phyloP scores from a whole-genome alignment of 352 stramenopile species.

The Phytophthora podocarpi region DNA sequence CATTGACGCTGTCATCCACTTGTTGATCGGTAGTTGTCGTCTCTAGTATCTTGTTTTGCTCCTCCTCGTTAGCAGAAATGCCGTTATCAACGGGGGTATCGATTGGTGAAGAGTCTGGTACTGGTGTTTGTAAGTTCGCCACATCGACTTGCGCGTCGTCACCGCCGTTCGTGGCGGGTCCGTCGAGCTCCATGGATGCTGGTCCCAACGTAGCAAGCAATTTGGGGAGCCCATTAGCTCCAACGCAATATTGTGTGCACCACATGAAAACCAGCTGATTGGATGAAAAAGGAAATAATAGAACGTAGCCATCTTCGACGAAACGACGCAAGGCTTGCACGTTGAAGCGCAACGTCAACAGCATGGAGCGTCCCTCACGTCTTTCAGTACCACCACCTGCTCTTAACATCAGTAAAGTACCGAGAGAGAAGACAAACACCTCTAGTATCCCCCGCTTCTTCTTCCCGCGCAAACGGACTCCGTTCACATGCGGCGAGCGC shows the following conservation, averaged over 20 bases:
- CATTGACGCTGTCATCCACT: constrained; percentile 1
- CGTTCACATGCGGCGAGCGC: constrained; percentile 33
- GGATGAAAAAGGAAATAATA: constrained; percentile 6
- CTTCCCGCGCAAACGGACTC: constrained; percentile 35
- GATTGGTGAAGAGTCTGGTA: background rate
- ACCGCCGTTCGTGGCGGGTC: background rate
- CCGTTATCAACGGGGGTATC: background rate
- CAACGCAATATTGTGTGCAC: constrained; percentile 1
- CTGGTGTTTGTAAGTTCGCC: background rate
- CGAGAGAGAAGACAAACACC: background rate
- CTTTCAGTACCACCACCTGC: background rate
- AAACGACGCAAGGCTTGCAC: constrained; percentile 5
- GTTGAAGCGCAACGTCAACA: background rate
- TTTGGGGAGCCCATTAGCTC: constrained; percentile 12
- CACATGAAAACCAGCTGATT: constrained; percentile 11
- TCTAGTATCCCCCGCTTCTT: constrained; percentile 57
- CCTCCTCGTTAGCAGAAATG: background rate
- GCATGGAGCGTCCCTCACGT: background rate
- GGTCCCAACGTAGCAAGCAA: constrained; percentile 8
- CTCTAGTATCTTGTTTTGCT: background rate
- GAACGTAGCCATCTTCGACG: constrained; percentile 22
- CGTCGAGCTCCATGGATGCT: constrained; percentile 28
- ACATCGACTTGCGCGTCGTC: background rate
- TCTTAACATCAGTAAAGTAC: background rate
- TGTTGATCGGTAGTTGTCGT: background rate